These are phyloP conservation scores for Anastatica hierochuntica DNA, from an alignment of 345 rosid genomes.

Conservation along the genomic window DNA sequence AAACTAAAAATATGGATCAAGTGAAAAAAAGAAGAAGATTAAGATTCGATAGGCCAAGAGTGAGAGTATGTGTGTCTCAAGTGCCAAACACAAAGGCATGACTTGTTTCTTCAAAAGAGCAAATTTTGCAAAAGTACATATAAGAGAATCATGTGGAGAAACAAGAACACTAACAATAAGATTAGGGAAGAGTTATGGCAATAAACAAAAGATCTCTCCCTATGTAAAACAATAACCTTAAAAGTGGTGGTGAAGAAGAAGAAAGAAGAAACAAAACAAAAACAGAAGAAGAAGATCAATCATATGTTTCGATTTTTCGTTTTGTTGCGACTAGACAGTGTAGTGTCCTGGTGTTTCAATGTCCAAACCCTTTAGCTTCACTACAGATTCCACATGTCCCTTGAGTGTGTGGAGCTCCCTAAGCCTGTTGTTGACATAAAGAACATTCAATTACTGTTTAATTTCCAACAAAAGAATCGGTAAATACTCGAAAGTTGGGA, in stretches of 20 bases:
- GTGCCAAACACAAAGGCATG: conserved; percentile 20
- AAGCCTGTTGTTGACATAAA: conserved; percentile 33
- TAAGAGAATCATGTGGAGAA: background rate
- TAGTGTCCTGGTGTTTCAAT: conserved; percentile 75
- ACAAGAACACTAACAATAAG: conserved; percentile 7
- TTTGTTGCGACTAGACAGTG: conserved; percentile 42
- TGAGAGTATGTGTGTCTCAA: background rate
- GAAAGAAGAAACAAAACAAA: background rate
- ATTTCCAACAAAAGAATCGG: background rate
- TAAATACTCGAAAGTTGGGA: background rate
- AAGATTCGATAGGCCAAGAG: too few relatives aligned
- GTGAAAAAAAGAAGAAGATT: too few relatives aligned
- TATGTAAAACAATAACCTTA: background rate
- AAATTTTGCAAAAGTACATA: conserved; percentile 15
- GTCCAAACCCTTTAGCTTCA: conserved; percentile 77
- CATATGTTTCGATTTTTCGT: background rate
- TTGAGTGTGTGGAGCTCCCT: conserved; percentile 78
- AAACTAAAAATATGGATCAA: too few relatives aligned
- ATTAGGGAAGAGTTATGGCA: conserved; percentile 28
- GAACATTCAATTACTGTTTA: too few relatives aligned
- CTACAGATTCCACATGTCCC: conserved; percentile 87
- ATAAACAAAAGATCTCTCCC: conserved; percentile 30
- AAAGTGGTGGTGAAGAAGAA: too few relatives aligned
- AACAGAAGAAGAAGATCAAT: background rate
- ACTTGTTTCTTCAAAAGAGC: conserved; percentile 24